Conservation (phyloP, 2,329 filamentous ascomycete species). For the Didymella exigua region DNA sequence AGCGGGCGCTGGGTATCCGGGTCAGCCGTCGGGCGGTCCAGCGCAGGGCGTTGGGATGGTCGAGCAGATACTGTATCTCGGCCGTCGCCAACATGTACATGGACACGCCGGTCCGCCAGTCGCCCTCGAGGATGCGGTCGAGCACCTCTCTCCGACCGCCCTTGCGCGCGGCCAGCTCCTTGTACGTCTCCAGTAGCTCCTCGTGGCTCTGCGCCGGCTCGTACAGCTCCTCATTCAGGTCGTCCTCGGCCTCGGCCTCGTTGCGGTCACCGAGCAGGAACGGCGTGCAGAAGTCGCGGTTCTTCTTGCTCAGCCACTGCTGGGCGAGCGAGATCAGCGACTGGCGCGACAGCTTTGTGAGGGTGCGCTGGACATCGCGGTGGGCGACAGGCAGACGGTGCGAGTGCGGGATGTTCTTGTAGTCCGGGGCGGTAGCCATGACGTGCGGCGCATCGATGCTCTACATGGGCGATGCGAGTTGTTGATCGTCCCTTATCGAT, state of each 20-base stretch:
- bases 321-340: slow-evolving; percentile 74
- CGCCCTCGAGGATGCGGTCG: slow-evolving; percentile 62
- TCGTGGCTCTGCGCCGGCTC: slow-evolving; percentile 68
- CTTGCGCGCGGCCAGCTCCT: slow-evolving; percentile 50
- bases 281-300: slow-evolving; percentile 65
- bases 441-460: slow-evolving; percentile 34
- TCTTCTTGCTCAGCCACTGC: slow-evolving; percentile 75
- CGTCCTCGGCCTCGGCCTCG: slow-evolving; percentile 57
- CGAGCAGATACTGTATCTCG: slow-evolving; percentile 60
- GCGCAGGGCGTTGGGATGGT: slow-evolving; percentile 57
- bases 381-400: slow-evolving; percentile 71
- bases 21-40: slow-evolving; percentile 61
- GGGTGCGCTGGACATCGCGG: slow-evolving; percentile 66
- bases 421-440: slow-evolving; percentile 69
- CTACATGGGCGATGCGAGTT: slow-evolving; percentile 35
- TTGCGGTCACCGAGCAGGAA: slow-evolving; percentile 55
- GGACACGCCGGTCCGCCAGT: slow-evolving; percentile 62
- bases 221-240: slow-evolving; percentile 66
- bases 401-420: slow-evolving; percentile 71
- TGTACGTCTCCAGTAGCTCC: slow-evolving; percentile 64
- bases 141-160: slow-evolving; percentile 61
- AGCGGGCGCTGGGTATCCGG: slow-evolving; percentile 38
- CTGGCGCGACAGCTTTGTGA: slow-evolving; percentile 72
- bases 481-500: slow-evolving; percentile 35
- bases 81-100: slow-evolving; percentile 62